Percentiles rank a stretch among this genome's conserved stretches.
These are phyloP conservation scores for Talaromyces piceae DNA, from an alignment of 2,329 filamentous ascomycete genomes.

Conservation along the genomic window DNA sequence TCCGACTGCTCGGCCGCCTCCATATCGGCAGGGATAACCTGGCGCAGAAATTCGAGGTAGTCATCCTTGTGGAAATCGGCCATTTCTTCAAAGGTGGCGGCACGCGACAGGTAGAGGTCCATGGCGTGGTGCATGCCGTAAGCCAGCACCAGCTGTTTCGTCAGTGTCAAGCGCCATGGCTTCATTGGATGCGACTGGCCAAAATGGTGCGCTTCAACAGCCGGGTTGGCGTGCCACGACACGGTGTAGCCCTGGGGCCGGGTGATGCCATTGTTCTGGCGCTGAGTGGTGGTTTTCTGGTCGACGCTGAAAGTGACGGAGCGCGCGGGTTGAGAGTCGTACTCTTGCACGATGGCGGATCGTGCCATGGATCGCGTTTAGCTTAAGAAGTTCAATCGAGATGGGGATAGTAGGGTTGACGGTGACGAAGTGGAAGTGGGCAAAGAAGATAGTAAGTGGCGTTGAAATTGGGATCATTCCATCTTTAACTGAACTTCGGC, in stretches of 20 bases:
- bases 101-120: slow-evolving; percentile 82
- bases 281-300: slow-evolving; percentile 46
- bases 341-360: slow-evolving; percentile 44
- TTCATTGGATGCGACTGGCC: slow-evolving; percentile 98
- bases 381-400: too few species aligned
- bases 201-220: slow-evolving; percentile 95
- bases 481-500: background rate
- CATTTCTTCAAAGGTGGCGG: slow-evolving; percentile 81
- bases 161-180: slow-evolving; percentile 90
- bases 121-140: slow-evolving; percentile 96
- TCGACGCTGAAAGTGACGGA: slow-evolving; percentile 41
- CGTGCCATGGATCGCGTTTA: slow-evolving; percentile 31
- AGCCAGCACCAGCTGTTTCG: slow-evolving; percentile 87
- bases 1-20: slow-evolving; percentile 55
- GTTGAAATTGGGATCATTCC: background rate
- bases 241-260: slow-evolving; percentile 81
- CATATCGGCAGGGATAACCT: slow-evolving; percentile 62
- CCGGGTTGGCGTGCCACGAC: slow-evolving; percentile 90
- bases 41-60: slow-evolving; percentile 82
- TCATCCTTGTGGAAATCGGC: slow-evolving; percentile 78
- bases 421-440: too few species aligned
- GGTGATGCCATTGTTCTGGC: slow-evolving; percentile 60
- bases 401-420: too few species aligned
- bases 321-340: slow-evolving; percentile 32
- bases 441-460: background rate